Conservation (phyloP, 228 moss, liverwort and hornwort genomes). For the Sphagnum fallax region DNA sequence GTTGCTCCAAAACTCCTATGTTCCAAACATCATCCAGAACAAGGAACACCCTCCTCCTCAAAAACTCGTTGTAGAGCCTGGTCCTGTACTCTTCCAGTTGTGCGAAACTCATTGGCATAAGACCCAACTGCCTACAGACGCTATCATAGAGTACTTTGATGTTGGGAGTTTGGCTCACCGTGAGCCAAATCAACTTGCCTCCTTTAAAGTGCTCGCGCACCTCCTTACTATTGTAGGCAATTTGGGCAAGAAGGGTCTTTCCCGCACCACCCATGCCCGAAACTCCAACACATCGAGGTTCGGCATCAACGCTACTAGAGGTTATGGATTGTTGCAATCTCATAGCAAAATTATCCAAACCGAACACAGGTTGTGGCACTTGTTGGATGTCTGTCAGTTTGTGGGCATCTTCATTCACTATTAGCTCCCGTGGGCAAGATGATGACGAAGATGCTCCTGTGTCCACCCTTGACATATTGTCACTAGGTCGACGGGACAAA, state of each 20-base stretch:
- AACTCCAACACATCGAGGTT: constrained; percentile 6
- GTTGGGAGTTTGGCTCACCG: constrained; percentile 3
- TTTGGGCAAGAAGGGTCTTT: constrained; percentile 10
- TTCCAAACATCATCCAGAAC: constrained; percentile 10
- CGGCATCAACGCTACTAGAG: neutral
- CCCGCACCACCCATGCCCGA: constrained; percentile 8
- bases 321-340: constrained; percentile 2
- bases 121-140: neutral
- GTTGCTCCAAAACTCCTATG: constrained; percentile 9
- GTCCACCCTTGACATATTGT: no score
- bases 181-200: constrained; percentile 4
- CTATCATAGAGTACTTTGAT: constrained; percentile 4
- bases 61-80: constrained; percentile 2
- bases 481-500: no score
- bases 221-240: neutral
- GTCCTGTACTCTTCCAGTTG: neutral
- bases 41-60: constrained; percentile 1
- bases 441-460: no score
- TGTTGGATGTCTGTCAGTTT: neutral
- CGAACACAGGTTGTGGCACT: constrained; percentile 9
- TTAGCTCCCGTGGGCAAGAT: no score
- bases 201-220: constrained; percentile 1
- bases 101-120: neutral
- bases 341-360: constrained; percentile 3
- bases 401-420: no score